A percentile compares a stretch with the other conserved stretches of the same genome.
phyloP scores from a whole-genome alignment of 1,284 basidiomycete genomes.

The Rhodotorula mucilaginosa region DNA sequence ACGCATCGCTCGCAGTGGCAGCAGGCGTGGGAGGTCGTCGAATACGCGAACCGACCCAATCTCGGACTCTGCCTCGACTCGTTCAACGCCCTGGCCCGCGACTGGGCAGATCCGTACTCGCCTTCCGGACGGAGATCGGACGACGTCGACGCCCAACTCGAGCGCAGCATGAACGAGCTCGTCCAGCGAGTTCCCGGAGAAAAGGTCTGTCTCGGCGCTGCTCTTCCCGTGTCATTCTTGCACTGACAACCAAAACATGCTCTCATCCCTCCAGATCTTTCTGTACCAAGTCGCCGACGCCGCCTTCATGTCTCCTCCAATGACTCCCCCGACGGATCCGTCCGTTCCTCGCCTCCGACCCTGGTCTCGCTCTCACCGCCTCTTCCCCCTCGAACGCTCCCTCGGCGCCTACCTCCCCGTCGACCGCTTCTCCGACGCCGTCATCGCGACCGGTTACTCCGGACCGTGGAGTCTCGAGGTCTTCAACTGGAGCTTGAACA shows the following conservation, averaged over 20 bases:
- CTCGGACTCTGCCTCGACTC: conserved; percentile 50
- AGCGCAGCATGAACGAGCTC: conserved; percentile 38
- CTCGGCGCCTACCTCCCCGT: conserved; percentile 49
- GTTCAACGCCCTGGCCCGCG: conserved; percentile 50
- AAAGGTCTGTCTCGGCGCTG: conserved; percentile 7
- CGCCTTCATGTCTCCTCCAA: conserved; percentile 37
- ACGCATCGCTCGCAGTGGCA: conserved; percentile 46
- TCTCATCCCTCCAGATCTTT: conserved; percentile 44
- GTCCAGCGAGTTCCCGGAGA: conserved; percentile 36
- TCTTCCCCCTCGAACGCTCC: conserved; percentile 48
- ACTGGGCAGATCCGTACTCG: conserved; percentile 46
- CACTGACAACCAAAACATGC: neutral
- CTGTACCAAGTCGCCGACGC: conserved; percentile 51
- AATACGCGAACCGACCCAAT: conserved; percentile 44
- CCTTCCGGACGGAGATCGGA: conserved; percentile 37
- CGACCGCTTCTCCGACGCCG: conserved; percentile 45
- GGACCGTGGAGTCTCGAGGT: conserved; percentile 50
- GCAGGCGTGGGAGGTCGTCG: conserved; percentile 47
- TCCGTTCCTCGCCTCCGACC: conserved; percentile 48
- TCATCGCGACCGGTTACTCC: conserved; percentile 46
- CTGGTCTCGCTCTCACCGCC: conserved; percentile 48
- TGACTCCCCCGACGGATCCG: conserved; percentile 45
- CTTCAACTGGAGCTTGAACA: conserved; percentile 47
- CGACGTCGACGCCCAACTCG: conserved; percentile 41
- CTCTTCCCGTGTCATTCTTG: neutral